A percentile compares a stretch with the other conserved stretches of the same genome.
phyloP scores from a whole-genome alignment of 306 rosid genomes.

The Quercus engelmannii region DNA sequence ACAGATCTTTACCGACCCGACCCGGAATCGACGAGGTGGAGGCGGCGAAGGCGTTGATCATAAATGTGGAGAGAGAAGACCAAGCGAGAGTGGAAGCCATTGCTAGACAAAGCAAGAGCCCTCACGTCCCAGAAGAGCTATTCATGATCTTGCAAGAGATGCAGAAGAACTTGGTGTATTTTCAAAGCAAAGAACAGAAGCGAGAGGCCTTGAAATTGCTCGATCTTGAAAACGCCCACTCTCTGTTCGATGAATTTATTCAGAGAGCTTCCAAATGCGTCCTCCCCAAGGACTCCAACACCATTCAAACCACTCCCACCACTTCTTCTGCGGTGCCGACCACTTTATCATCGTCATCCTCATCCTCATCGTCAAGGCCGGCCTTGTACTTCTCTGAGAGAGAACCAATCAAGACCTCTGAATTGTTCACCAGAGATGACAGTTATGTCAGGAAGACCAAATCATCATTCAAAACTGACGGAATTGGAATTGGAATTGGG shows the following conservation, averaged over 20 bases:
- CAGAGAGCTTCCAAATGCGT: slow-evolving; percentile 81
- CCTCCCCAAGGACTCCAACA: slow-evolving; percentile 26
- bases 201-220: slow-evolving; percentile 64
- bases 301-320: neutral
- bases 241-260: slow-evolving; percentile 64
- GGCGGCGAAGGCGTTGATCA: slow-evolving; percentile 54
- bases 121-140: slow-evolving; percentile 65
- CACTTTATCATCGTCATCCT: slow-evolving; percentile 8
- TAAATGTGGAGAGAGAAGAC: slow-evolving; percentile 63
- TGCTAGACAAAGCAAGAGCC: slow-evolving; percentile 41
- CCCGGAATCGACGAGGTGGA: slow-evolving; percentile 79
- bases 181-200: slow-evolving; percentile 60
- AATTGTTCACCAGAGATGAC: slow-evolving; percentile 62
- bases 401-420: slow-evolving; percentile 27
- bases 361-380: slow-evolving; percentile 8
- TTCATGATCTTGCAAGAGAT: slow-evolving; percentile 69
- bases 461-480: slow-evolving; percentile 43
- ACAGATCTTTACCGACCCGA: slow-evolving; percentile 61
- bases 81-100: slow-evolving; percentile 58
- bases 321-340: slow-evolving; percentile 12
- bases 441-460: slow-evolving; percentile 57
- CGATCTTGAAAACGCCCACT: slow-evolving; percentile 66
- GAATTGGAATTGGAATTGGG: slow-evolving; percentile 54
- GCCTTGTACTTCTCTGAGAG: slow-evolving; percentile 28
- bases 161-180: slow-evolving; percentile 52